phyloP scores from a whole-genome alignment of 129 eudicot genomes.

The Calendula officinalis region DNA sequence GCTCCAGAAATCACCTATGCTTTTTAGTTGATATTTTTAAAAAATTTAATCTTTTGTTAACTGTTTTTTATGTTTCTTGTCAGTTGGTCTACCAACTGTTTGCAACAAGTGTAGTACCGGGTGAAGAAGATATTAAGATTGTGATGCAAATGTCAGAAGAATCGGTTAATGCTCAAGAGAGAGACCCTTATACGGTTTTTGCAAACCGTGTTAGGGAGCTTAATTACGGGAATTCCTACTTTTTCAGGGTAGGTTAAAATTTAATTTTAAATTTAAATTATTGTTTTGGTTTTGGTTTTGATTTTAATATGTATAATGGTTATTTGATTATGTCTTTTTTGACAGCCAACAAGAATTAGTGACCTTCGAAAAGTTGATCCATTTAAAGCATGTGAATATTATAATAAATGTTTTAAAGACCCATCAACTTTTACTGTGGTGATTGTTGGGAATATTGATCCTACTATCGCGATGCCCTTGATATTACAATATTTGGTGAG shows the following conservation, averaged over 20 bases:
- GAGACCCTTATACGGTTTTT: slow-evolving; percentile 95
- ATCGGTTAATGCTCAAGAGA: slow-evolving; percentile 84
- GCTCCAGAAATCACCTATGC: slow-evolving; percentile 10
- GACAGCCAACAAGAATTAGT: slow-evolving; percentile 70
- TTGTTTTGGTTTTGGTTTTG: background rate
- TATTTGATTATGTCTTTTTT: background rate
- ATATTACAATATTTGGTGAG: slow-evolving; percentile 87
- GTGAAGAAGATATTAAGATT: slow-evolving; percentile 76
- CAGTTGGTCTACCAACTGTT: slow-evolving; percentile 96
- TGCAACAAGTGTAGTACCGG: slow-evolving; percentile 67
- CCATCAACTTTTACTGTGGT: slow-evolving; percentile 92
- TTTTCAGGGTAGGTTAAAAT: slow-evolving; percentile 57
- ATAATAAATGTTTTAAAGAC: slow-evolving; percentile 74
- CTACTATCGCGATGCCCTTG: slow-evolving; percentile 74
- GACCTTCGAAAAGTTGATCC: slow-evolving; percentile 83
- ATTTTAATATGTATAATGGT: slow-evolving; percentile 5
- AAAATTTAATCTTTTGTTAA: background rate
- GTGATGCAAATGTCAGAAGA: slow-evolving; percentile 99
- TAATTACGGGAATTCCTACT: slow-evolving; percentile 86
- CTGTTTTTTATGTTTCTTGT: slow-evolving; percentile 8
- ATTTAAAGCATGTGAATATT: slow-evolving; percentile 78
- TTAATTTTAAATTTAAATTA: background rate
- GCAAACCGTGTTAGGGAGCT: slow-evolving; percentile 86
- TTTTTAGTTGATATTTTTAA: slow-evolving; percentile 6
- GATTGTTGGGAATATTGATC: slow-evolving; percentile 90